Evolutionary conservation across 345 rosid genomes (phyloP).

Genomic region (Eutrema yunnanense): DNA sequence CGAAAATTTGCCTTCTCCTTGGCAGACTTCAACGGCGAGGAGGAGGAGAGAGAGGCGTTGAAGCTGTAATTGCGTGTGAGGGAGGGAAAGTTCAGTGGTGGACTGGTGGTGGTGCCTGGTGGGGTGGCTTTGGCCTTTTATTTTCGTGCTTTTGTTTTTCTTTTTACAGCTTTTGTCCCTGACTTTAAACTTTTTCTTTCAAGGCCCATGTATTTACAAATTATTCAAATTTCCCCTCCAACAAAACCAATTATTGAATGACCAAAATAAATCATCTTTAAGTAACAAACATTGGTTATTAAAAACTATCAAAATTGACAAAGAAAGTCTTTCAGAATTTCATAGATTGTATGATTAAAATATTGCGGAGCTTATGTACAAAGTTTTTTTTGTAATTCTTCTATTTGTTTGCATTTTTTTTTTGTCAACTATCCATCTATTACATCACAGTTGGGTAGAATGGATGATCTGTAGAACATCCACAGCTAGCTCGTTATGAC

Average conservation of each 20-base stretch:
- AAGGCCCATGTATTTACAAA: not conserved
- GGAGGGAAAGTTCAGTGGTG: constrained; percentile 18
- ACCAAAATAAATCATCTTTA: not conserved
- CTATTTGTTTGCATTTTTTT: not conserved
- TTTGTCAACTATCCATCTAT: no score
- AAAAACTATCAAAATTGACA: not conserved
- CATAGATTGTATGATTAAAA: not conserved
- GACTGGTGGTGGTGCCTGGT: not conserved
- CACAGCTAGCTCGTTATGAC: no score
- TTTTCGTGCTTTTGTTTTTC: not conserved
- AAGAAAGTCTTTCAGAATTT: not conserved
- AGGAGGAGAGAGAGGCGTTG: constrained; percentile 2
- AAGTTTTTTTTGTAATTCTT: not conserved
- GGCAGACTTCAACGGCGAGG: constrained; percentile 14
- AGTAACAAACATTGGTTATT: not conserved
- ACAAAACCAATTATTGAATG: not conserved
- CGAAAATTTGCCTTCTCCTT: not conserved
- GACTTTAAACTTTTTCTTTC: not conserved
- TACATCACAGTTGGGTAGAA: no score
- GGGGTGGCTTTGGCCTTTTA: not conserved
- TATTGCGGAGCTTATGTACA: not conserved
- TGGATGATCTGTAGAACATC: no score
- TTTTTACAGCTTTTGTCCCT: not conserved
- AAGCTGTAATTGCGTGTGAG: constrained; percentile 24
- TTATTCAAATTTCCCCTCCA: constrained; percentile 1